These are phyloP conservation scores for Ceratocystis cubensis DNA, from an alignment of 2,329 filamentous ascomycete species.

Conservation along the genomic window DNA sequence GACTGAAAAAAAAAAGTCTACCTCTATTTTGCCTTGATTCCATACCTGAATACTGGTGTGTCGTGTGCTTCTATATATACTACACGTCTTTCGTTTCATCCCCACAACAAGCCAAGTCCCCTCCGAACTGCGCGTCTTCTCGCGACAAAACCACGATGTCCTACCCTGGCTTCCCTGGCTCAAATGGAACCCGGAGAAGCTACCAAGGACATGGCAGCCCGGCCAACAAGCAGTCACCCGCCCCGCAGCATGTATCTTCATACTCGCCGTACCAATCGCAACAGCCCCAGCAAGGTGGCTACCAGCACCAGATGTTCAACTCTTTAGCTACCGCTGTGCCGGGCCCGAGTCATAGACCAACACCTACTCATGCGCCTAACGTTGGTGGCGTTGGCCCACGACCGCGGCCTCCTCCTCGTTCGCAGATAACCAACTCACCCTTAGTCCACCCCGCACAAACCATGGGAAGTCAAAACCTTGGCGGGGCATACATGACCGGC, in stretches of 20 bases:
- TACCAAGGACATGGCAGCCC: slow-evolving; percentile 34
- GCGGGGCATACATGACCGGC: slow-evolving; percentile 25
- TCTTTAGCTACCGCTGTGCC: slow-evolving; percentile 37
- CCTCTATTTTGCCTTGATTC: not conserved
- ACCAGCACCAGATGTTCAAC: slow-evolving; percentile 43
- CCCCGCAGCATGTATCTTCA: slow-evolving; percentile 42
- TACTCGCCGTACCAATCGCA: slow-evolving; percentile 43
- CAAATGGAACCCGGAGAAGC: not conserved
- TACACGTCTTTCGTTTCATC: not conserved
- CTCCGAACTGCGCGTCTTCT: not conserved
- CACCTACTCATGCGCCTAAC: slow-evolving; percentile 37
- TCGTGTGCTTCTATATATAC: not conserved
- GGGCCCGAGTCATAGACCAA: slow-evolving; percentile 36
- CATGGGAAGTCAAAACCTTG: slow-evolving; percentile 23
- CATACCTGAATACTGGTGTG: not conserved
- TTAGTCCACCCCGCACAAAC: slow-evolving; percentile 21
- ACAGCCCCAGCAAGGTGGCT: slow-evolving; percentile 36
- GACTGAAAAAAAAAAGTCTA: not conserved
- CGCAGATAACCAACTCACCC: slow-evolving; percentile 30
- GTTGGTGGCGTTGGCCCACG: slow-evolving; percentile 36
- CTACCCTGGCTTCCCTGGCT: slow-evolving; percentile 4
- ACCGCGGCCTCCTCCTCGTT: slow-evolving; percentile 30
- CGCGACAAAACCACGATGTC: slow-evolving; percentile 2
- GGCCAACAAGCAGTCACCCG: slow-evolving; percentile 43
- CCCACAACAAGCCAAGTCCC: not conserved